Conservation (phyloP, 2,329 filamentous ascomycete genomes). For the Ophiocordyceps sinensis region DNA sequence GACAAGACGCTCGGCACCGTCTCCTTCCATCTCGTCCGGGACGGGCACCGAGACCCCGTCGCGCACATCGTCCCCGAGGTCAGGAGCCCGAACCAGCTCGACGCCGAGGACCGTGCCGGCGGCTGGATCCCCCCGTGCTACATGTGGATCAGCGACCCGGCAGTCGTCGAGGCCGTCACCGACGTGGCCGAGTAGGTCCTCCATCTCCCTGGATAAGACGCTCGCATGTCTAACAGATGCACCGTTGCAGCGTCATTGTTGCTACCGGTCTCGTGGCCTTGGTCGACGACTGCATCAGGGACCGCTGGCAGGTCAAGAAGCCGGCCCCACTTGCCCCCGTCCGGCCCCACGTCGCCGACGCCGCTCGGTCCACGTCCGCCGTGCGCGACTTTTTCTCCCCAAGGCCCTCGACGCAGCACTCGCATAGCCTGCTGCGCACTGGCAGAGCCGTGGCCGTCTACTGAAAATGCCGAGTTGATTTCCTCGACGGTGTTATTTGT, state of each 20-base stretch:
- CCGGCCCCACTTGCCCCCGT: slow-evolving; percentile 1
- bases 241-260: slow-evolving; percentile 59
- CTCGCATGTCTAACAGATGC: background rate
- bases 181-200: slow-evolving; percentile 70
- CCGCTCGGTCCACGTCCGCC: background rate
- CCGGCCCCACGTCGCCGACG: slow-evolving; percentile 7
- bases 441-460: slow-evolving; percentile 21
- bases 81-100: slow-evolving; percentile 53
- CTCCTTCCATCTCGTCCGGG: slow-evolving; percentile 67
- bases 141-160: slow-evolving; percentile 74
- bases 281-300: slow-evolving; percentile 82
- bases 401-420: slow-evolving; percentile 8
- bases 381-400: slow-evolving; percentile 5
- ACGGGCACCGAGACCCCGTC: slow-evolving; percentile 43
- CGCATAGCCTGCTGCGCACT: slow-evolving; percentile 21
- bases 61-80: slow-evolving; percentile 78
- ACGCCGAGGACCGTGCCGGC: slow-evolving; percentile 60
- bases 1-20: slow-evolving; percentile 53
- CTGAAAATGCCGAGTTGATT: too few species aligned
- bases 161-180: slow-evolving; percentile 51
- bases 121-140: slow-evolving; percentile 85
- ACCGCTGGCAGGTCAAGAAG: slow-evolving; percentile 42
- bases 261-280: slow-evolving; percentile 80
- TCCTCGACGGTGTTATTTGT: too few species aligned
- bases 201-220: background rate